These are phyloP conservation scores for Vanderwaltozyma verrucispora DNA, from an alignment of 805 yeast genomes.

Conservation along the genomic window DNA sequence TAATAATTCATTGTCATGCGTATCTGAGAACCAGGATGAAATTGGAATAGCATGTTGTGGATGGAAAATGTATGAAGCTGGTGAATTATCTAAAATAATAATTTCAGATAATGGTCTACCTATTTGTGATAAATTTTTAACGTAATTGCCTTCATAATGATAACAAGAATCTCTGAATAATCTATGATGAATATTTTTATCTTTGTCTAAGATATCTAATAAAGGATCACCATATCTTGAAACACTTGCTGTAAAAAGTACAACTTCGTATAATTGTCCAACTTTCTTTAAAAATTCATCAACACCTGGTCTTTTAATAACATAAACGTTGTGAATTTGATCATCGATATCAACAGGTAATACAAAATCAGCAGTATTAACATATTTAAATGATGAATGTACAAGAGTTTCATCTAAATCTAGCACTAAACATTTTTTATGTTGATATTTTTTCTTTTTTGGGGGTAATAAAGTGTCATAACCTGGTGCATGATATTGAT, in stretches of 20 bases:
- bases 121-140: slow-evolving; percentile 82
- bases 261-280: slow-evolving; percentile 83
- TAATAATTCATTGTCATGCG: slow-evolving; percentile 87
- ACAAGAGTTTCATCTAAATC: slow-evolving; percentile 94
- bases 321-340: slow-evolving; percentile 86
- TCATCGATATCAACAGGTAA: slow-evolving; percentile 94
- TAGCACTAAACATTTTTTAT: slow-evolving; percentile 74
- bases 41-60: slow-evolving; percentile 96
- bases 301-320: slow-evolving; percentile 93
- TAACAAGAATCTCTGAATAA: slow-evolving; percentile 88
- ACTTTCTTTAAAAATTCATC: slow-evolving; percentile 79
- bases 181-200: slow-evolving; percentile 71
- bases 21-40: slow-evolving; percentile 94
- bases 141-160: slow-evolving; percentile 86
- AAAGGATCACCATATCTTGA: slow-evolving; percentile 92
- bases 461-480: slow-evolving; percentile 56
- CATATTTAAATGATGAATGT: slow-evolving; percentile 84
- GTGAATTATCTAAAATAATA: slow-evolving; percentile 90
- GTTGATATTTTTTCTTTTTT: slow-evolving; percentile 32
- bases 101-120: slow-evolving; percentile 81
- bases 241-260: slow-evolving; percentile 92
- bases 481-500: slow-evolving; percentile 53
- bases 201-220: slow-evolving; percentile 71
- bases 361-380: slow-evolving; percentile 87
- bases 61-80: slow-evolving; percentile 91